Evolutionary conservation across 169 alveolate genomes (phyloP).

Genomic region (Plasmodium falciparum): DNA sequence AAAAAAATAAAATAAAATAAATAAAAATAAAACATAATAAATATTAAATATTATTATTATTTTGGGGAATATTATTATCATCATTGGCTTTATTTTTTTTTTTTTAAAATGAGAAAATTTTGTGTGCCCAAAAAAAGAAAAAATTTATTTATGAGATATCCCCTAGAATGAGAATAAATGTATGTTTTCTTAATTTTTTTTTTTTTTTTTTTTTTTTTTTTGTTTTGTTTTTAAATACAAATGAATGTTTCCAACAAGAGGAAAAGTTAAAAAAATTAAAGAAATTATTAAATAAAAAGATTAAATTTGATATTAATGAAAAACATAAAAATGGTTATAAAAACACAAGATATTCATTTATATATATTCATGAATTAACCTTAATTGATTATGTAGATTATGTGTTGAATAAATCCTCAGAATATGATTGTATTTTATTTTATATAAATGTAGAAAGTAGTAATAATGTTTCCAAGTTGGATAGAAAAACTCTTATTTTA

Average conservation of each 20-base stretch:
- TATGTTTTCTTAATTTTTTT: too few relatives aligned
- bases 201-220: too few relatives aligned
- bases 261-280: conserved; percentile 23
- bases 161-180: too few relatives aligned
- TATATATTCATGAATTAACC: conserved; percentile 51
- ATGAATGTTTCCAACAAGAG: conserved; percentile 14
- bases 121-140: too few relatives aligned
- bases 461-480: conserved; percentile 40
- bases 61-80: too few relatives aligned
- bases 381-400: conserved; percentile 44
- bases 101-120: too few relatives aligned
- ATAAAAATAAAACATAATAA: too few relatives aligned
- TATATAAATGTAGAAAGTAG: conserved; percentile 33
- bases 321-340: neutral
- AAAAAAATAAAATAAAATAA: too few relatives aligned
- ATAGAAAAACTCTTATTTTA: conserved; percentile 22
- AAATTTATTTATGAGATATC: too few relatives aligned
- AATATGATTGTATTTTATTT: conserved; percentile 58
- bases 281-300: conserved; percentile 53
- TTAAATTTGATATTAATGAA: conserved; percentile 37
- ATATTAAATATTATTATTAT: too few relatives aligned
- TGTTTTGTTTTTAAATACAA: neutral
- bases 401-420: conserved; percentile 36
- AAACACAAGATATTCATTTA: conserved; percentile 4
- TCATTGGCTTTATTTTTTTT: too few relatives aligned